These are phyloP conservation scores for Hygrophorus pudorinus DNA, from an alignment of 768 basidiomycete genomes.

Conservation along the genomic window DNA sequence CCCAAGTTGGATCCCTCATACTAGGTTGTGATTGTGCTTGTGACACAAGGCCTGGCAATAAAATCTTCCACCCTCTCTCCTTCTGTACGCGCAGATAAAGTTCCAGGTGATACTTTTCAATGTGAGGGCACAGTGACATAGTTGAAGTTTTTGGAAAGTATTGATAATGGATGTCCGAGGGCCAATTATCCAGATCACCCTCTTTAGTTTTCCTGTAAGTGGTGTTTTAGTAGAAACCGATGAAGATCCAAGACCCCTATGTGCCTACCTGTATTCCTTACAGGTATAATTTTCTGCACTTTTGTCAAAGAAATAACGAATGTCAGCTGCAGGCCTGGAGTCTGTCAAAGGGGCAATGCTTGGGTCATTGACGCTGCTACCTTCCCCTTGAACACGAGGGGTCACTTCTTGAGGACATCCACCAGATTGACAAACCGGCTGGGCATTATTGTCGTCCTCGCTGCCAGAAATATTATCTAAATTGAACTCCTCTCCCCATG, in stretches of 20 bases:
- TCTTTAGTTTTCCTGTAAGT: neutral
- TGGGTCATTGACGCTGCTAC: neutral
- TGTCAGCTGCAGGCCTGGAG: constrained; percentile 1
- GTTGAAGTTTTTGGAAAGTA: neutral
- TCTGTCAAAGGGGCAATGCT: neutral
- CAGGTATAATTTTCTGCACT: neutral
- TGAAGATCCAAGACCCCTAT: neutral
- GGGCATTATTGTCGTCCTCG: neutral
- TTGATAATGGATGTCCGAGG: neutral
- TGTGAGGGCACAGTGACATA: constrained; percentile 1
- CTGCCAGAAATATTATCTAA: constrained; percentile 1
- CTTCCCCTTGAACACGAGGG: neutral
- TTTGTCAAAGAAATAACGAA: constrained; percentile 1
- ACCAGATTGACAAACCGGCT: neutral
- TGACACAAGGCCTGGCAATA: too few relatives aligned
- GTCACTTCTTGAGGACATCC: neutral
- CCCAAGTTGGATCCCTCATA: neutral
- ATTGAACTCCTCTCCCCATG: neutral
- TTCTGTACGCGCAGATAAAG: neutral
- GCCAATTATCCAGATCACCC: neutral
- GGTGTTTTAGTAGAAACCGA: neutral
- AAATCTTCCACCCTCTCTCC: too few relatives aligned
- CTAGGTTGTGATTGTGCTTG: neutral
- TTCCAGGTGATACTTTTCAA: constrained; percentile 3
- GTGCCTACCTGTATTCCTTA: neutral